Base-by-base conservation (phyloP, 306 rosid species). In the Glycine latifolia region DNA sequence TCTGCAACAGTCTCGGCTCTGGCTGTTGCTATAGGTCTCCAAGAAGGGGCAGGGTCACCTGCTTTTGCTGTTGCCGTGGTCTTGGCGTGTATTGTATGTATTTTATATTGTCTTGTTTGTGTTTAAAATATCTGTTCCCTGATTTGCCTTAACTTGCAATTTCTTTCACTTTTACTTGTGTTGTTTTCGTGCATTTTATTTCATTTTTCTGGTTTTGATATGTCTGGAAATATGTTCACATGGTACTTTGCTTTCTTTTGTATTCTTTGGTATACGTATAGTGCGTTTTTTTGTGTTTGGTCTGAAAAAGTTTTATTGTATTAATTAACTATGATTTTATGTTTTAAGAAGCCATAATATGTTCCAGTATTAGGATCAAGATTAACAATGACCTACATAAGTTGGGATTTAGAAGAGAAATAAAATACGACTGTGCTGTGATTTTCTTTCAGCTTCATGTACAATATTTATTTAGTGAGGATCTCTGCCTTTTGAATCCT, bases 1-100 rank as follows among this genome's bases (percentile, higher is more conserved):
- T 93, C 98, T 68, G 93, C 96, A 7, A 89, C 95, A 4, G 97
- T 95, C 78, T 81, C 92, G 8, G 97, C 99, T 70, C 82, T 95
- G 50, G 91, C 93, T 14, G 66, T 82, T 79, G 90, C 99, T 41
- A 86, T 93, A 37, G 93, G 87, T 55, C 87, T 93, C 20, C 92
- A 90, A n/a, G 85, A 93, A 37, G 99, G 99, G 59, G 68, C 91
- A 16, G 92, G 90, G 13, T 92, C 93, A 65, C 50, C 99, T 4
- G 84, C 89, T 70, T 95, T 95, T 77, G 97, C 99, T 54, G 26
- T 91, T 61, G 93, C 99, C 1, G 83, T 91, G 4, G 89, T 91
- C 86, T 86, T 95, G 83, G 87, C 96, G 4, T 95, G 92, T 73
- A 86, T 95, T 83, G 98, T 95, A 90, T 52, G 94, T 85, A 35